phyloP scores from a whole-genome alignment of 306 rosid species.

The Sophora flavescens region DNA sequence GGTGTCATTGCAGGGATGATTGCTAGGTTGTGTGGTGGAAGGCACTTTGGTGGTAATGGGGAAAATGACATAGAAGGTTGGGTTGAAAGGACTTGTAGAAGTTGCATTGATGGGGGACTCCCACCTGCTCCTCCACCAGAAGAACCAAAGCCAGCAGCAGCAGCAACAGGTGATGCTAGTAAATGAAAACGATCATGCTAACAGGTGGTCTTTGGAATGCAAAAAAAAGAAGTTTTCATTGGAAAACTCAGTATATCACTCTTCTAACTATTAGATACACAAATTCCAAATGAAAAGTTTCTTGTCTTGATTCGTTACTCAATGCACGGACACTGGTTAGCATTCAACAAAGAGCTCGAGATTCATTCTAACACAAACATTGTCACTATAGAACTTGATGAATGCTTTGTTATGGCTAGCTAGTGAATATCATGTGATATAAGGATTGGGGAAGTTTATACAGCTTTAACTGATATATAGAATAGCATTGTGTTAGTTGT shows the following conservation, averaged over 20 bases:
- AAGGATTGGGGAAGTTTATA: slow-evolving; percentile 40
- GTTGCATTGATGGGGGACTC: slow-evolving; percentile 81
- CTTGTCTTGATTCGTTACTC: too few species aligned
- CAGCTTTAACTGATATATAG: slow-evolving; percentile 37
- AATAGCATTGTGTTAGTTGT: slow-evolving; percentile 43
- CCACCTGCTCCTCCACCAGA: slow-evolving; percentile 51
- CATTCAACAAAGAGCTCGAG: not conserved
- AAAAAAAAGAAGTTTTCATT: too few species aligned
- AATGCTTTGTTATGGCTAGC: slow-evolving; percentile 37
- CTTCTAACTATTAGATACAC: too few species aligned
- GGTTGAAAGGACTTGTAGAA: slow-evolving; percentile 80
- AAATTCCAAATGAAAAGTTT: too few species aligned
- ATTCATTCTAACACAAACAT: slow-evolving; percentile 46
- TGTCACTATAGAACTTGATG: slow-evolving; percentile 39
- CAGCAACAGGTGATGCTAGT: slow-evolving; percentile 51
- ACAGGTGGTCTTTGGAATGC: too few species aligned
- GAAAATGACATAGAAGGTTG: slow-evolving; percentile 90
- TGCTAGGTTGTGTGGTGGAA: slow-evolving; percentile 82
- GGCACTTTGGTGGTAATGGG: slow-evolving; percentile 73
- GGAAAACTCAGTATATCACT: too few species aligned
- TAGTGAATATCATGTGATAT: slow-evolving; percentile 13
- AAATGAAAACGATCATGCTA: slow-evolving; percentile 44
- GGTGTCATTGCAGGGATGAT: slow-evolving; percentile 81
- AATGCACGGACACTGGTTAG: too few species aligned
- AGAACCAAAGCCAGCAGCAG: slow-evolving; percentile 56